Evolutionary conservation across 164 flowering plant genomes (phyloP).

Genomic region (Brasenia schreberi): DNA sequence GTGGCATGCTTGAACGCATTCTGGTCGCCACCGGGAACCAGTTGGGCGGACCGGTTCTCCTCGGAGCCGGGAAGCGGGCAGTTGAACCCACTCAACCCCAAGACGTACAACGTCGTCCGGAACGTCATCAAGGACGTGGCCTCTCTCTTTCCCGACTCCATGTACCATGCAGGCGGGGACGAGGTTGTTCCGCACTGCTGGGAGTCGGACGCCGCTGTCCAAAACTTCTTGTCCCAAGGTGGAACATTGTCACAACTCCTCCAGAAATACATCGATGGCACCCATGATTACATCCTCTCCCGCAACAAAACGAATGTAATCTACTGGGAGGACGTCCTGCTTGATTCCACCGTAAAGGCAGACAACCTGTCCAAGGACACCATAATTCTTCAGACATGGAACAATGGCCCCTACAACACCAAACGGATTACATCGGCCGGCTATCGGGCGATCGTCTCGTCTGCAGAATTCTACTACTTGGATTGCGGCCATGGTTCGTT

Average conservation of each 20-base stretch:
- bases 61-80: constrained; percentile 95
- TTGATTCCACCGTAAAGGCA: constrained; percentile 32
- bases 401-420: constrained; percentile 65
- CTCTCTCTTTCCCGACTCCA: constrained; percentile 59
- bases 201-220: constrained; percentile 56
- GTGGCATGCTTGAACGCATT: constrained; percentile 79
- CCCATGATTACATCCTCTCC: constrained; percentile 53
- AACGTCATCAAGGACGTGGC: constrained; percentile 44
- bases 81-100: constrained; percentile 68
- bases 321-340: constrained; percentile 82
- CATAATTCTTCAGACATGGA: constrained; percentile 80
- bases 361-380: constrained; percentile 34
- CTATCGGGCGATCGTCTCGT: constrained; percentile 69
- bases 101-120: constrained; percentile 56
- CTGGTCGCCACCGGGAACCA: constrained; percentile 62
- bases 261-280: constrained; percentile 49
- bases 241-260: constrained; percentile 68
- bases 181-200: constrained; percentile 80
- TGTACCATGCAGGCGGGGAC: constrained; percentile 77
- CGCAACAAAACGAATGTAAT: constrained; percentile 43
- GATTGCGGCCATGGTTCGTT: constrained; percentile 91
- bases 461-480: constrained; percentile 70
- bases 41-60: constrained; percentile 58
- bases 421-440: constrained; percentile 58
- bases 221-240: constrained; percentile 28